Conservation (phyloP, 805 yeast species). For the Candida succiphila region DNA sequence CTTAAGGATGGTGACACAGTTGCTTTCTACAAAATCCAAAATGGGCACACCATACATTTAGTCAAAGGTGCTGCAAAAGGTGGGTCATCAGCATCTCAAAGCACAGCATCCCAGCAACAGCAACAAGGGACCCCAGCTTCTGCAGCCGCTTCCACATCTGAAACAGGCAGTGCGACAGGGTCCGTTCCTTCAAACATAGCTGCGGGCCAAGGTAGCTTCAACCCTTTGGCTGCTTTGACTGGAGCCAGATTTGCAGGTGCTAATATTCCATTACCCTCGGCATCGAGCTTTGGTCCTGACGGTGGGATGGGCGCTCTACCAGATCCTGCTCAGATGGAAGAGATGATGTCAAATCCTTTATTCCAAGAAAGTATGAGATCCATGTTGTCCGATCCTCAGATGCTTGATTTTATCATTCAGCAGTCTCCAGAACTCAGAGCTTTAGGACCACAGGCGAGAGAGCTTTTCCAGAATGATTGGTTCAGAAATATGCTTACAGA, state of each 20-base stretch:
- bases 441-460: slow-evolving; percentile 85
- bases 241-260: slow-evolving; percentile 95
- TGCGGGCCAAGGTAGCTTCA: slow-evolving; percentile 81
- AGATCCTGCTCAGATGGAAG: slow-evolving; percentile 62
- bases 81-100: slow-evolving; percentile 10
- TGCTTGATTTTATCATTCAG: slow-evolving; percentile 72
- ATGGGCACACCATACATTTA: slow-evolving; percentile 81
- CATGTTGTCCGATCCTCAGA: slow-evolving; percentile 78
- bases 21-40: slow-evolving; percentile 67
- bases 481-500: slow-evolving; percentile 73
- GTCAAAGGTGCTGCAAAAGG: slow-evolving; percentile 59
- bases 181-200: slow-evolving; percentile 78
- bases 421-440: slow-evolving; percentile 77
- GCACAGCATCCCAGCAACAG: no score
- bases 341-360: slow-evolving; percentile 73
- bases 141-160: slow-evolving; percentile 13
- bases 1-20: slow-evolving; percentile 76
- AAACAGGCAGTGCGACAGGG: slow-evolving; percentile 14
- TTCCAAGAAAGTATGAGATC: slow-evolving; percentile 76
- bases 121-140: slow-evolving; percentile 5
- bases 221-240: slow-evolving; percentile 86
- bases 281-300: slow-evolving; percentile 87
- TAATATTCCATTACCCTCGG: slow-evolving; percentile 72
- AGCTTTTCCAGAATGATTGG: slow-evolving; percentile 74
- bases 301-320: slow-evolving; percentile 82